Percentiles rank a stretch among this genome's conserved stretches.
These are phyloP conservation scores for Orbilia blumenaviensis DNA, from an alignment of 2,329 filamentous ascomycete genomes.

Conservation along the genomic window DNA sequence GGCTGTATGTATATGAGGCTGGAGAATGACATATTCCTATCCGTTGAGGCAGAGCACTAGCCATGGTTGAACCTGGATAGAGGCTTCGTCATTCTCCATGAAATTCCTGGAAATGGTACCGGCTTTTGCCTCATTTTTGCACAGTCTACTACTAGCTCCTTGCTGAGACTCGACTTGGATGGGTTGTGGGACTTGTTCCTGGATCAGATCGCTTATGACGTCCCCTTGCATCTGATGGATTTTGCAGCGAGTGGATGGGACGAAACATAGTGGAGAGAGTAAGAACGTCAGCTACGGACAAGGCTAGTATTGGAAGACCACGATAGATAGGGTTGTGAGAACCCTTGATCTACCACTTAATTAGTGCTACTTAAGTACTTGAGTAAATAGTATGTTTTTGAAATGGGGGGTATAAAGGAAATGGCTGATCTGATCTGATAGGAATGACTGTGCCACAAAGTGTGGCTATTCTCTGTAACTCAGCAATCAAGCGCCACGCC, in stretches of 20 bases:
- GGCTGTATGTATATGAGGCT: too few species aligned
- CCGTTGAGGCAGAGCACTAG: neutral
- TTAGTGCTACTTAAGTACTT: too few species aligned
- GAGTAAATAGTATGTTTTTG: too few species aligned
- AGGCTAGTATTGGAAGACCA: neutral
- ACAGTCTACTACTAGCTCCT: constrained; percentile 1
- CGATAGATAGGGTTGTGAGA: too few species aligned
- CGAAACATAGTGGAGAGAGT: constrained; percentile 31
- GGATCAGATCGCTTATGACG: constrained; percentile 51
- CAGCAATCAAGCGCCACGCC: too few species aligned
- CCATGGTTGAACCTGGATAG: neutral
- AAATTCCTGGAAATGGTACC: neutral
- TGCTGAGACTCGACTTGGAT: neutral
- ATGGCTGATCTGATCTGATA: too few species aligned
- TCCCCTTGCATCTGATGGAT: constrained; percentile 42
- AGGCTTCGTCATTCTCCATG: constrained; percentile 41
- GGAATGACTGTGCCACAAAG: neutral
- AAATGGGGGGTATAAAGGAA: too few species aligned
- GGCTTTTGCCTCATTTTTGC: constrained; percentile 39
- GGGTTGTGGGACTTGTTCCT: constrained; percentile 34
- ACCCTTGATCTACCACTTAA: too few species aligned
- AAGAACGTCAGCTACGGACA: constrained; percentile 21
- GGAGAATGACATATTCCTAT: constrained; percentile 1
- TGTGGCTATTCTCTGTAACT: neutral
- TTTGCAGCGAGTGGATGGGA: constrained; percentile 40